phyloP scores from a whole-genome alignment of 768 basidiomycete species.

The Rhodotorula sphaerocarpa region DNA sequence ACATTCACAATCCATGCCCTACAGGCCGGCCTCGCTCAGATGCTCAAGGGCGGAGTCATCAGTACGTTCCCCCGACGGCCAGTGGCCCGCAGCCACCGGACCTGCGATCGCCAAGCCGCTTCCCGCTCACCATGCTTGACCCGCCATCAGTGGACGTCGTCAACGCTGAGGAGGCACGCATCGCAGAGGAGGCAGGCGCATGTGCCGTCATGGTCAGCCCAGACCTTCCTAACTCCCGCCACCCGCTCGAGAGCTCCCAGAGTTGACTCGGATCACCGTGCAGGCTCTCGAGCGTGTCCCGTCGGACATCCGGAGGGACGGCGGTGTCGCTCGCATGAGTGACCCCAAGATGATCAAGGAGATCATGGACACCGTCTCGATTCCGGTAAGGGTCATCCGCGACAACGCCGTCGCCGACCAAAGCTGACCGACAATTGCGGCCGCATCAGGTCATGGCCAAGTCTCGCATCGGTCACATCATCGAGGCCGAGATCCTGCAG shows the following conservation, averaged over 20 bases:
- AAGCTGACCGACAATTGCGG: no score
- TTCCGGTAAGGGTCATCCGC: conserved; percentile 42
- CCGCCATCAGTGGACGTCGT: conserved; percentile 72
- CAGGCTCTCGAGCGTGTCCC: conserved; percentile 80
- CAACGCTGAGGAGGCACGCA: conserved; percentile 71
- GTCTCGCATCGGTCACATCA: conserved; percentile 84
- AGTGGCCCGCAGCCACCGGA: not conserved
- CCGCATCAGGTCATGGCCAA: conserved; percentile 67
- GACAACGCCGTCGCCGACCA: not conserved
- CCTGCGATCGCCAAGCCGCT: not conserved
- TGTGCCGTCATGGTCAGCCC: conserved; percentile 75
- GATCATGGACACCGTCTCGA: conserved; percentile 87
- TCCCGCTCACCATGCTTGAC: not conserved
- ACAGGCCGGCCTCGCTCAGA: conserved; percentile 62
- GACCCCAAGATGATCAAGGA: conserved; percentile 87
- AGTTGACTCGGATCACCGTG: not conserved
- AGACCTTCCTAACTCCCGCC: not conserved
- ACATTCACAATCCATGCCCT: not conserved
- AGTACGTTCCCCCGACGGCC: conserved; percentile 9
- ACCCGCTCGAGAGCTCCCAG: no score
- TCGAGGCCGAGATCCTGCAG: conserved; percentile 84
- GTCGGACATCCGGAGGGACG: conserved; percentile 81
- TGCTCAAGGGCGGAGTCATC: conserved; percentile 89
- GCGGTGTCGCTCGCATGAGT: conserved; percentile 87
- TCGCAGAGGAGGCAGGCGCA: conserved; percentile 94